Evolutionary conservation across 768 basidiomycete genomes (phyloP).

Genomic region (Amylocystis lapponica): DNA sequence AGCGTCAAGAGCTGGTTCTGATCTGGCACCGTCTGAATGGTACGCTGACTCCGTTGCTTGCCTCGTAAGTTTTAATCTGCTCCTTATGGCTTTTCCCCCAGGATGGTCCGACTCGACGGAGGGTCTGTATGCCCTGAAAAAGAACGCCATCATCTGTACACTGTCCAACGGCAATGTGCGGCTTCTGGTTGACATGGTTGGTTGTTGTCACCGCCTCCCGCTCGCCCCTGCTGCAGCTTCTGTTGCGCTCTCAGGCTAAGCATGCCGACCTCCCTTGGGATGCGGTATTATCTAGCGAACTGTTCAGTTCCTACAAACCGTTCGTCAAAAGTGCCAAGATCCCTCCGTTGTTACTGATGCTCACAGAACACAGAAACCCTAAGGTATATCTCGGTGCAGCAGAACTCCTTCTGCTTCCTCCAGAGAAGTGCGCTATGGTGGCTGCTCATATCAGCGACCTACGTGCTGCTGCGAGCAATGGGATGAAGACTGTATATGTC

Average conservation of each 20-base stretch:
- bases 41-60: conserved; percentile 15
- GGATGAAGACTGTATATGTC: conserved; percentile 57
- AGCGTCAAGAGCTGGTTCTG: conserved; percentile 39
- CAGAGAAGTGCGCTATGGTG: conserved; percentile 54
- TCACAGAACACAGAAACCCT: conserved; percentile 34
- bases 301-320: conserved; percentile 65
- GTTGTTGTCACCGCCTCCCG: neutral
- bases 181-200: conserved; percentile 56
- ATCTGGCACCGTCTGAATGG: conserved; percentile 60
- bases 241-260: conserved; percentile 41
- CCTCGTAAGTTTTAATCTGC: neutral
- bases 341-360: neutral
- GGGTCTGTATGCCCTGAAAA: conserved; percentile 47
- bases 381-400: conserved; percentile 45
- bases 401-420: conserved; percentile 42
- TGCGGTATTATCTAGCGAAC: conserved; percentile 51
- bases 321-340: conserved; percentile 23
- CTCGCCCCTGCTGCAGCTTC: neutral
- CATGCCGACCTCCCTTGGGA: conserved; percentile 61
- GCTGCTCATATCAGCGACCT: conserved; percentile 59
- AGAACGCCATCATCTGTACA: conserved; percentile 42
- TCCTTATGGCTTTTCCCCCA: conserved; percentile 13
- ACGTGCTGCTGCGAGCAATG: conserved; percentile 29
- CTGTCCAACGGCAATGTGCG: conserved; percentile 63
- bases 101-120: conserved; percentile 53